Evolutionary conservation across 306 rosid species (phyloP).

Genomic region (Vigna angularis): DNA sequence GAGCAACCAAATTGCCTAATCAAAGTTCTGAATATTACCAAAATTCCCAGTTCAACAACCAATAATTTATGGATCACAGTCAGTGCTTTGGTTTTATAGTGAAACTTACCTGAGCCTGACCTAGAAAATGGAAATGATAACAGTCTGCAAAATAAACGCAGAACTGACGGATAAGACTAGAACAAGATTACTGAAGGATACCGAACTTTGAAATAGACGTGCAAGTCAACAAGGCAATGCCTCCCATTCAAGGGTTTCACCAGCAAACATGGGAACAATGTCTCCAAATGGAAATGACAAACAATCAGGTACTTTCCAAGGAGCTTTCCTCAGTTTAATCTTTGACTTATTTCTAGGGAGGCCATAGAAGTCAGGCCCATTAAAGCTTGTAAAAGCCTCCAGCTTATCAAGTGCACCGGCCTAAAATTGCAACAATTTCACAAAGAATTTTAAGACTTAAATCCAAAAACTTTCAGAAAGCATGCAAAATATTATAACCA

Average conservation of each 20-base stretch:
- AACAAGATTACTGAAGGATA: conserved; percentile 29
- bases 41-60: conserved; percentile 19
- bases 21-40: background rate
- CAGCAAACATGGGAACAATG: conserved; percentile 85
- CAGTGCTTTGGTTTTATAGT: background rate
- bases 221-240: conserved; percentile 50
- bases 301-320: conserved; percentile 78
- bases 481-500: conserved; percentile 19
- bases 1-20: background rate
- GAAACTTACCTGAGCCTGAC: background rate
- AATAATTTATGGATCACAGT: background rate
- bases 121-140: background rate
- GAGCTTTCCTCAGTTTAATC: conserved; percentile 67
- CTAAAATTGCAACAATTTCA: conserved; percentile 53
- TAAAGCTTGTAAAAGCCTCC: conserved; percentile 93
- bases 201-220: background rate
- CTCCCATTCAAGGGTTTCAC: conserved; percentile 85
- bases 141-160: background rate
- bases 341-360: conserved; percentile 79
- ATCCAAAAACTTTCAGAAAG: background rate
- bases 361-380: conserved; percentile 97
- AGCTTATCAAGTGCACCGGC: conserved; percentile 87
- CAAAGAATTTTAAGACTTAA: background rate
- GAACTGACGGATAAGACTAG: conserved; percentile 17
- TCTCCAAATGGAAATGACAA: conserved; percentile 78